Evolutionary conservation across 345 rosid species (phyloP), one percentile per base, ranked within the genome.

Genomic region (Limnanthes douglasii): DNA sequence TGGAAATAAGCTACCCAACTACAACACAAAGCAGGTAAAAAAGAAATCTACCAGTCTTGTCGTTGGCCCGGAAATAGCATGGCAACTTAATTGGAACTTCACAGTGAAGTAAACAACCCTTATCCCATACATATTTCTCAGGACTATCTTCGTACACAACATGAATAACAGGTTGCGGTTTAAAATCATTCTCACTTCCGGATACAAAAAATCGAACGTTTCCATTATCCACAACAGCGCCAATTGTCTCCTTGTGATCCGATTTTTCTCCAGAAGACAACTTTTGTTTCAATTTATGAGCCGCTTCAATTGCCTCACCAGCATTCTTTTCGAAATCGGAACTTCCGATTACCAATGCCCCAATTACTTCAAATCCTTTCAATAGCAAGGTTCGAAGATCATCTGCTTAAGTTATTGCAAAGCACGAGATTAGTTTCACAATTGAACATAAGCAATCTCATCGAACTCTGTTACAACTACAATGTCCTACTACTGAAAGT

Each of bases 61-160:
- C 68, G 38, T 53, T 66, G 28, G 58, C 56, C 0, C 77, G 83
- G 34, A 63, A 57, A 60, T 60, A 83, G 33, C 75, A 51, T 0
- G 93, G 95, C 41, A 82, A 37, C 56, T 64, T 71, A 19, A 88
- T 51, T 0, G 90, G 78, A 43, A 82, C 75, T 56, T 64, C 60
- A 50, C 93, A 88, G 18, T 69, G 86, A 47, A 88, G 60, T 36
- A 88, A 65, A 52, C 97, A 88, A 32, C 90, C 93, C 13, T 31
- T 76, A 57, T 72, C 95, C 95, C 95, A 88, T 9, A 82, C 31
- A 58, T 43, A 73, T 36, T 68, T 58, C 31, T 61, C 78, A n/a
- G 76, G 70, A 29, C 60, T 59, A 27, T 64, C 74, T 54, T 66
- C 90, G 4, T 78, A 73, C 15, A 66, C 54, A 46, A 71, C 78